Percentiles rank a stretch among this genome's conserved stretches.
These are phyloP conservation scores for Catharanthus roseus DNA, from an alignment of 257 asterid species.

Conservation along the genomic window DNA sequence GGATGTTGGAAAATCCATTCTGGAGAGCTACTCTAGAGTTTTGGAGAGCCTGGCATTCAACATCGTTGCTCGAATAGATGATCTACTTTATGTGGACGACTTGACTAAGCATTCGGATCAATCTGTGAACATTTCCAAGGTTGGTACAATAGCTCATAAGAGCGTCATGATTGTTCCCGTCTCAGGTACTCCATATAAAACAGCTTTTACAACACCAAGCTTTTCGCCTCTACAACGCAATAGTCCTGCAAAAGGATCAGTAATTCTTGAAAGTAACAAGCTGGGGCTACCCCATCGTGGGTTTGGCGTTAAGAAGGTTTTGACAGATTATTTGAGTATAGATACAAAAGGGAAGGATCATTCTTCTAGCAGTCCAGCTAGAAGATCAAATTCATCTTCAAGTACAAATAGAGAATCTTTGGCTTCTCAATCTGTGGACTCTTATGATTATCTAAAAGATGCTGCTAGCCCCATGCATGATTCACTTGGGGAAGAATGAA, in stretches of 20 bases:
- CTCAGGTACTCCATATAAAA: slow-evolving; percentile 32
- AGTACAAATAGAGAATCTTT: slow-evolving; percentile 34
- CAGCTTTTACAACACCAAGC: slow-evolving; percentile 47
- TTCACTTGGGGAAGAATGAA: slow-evolving; percentile 25
- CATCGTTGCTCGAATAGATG: slow-evolving; percentile 65
- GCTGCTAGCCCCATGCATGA: slow-evolving; percentile 25
- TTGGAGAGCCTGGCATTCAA: slow-evolving; percentile 84
- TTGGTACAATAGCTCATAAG: slow-evolving; percentile 40
- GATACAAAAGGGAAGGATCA: slow-evolving; percentile 44
- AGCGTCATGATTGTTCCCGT: slow-evolving; percentile 29
- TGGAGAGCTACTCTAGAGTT: slow-evolving; percentile 84
- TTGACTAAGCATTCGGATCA: slow-evolving; percentile 69
- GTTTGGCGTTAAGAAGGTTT: slow-evolving; percentile 54
- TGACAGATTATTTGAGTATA: slow-evolving; percentile 60
- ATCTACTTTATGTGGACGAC: slow-evolving; percentile 66
- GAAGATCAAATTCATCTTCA: slow-evolving; percentile 39
- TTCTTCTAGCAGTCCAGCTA: slow-evolving; percentile 17
- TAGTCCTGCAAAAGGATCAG: slow-evolving; percentile 35
- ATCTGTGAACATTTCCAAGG: slow-evolving; percentile 47
- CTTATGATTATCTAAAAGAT: slow-evolving; percentile 31
- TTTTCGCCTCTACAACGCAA: slow-evolving; percentile 40
- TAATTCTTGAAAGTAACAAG: slow-evolving; percentile 22
- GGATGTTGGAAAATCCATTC: slow-evolving; percentile 77
- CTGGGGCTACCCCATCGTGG: slow-evolving; percentile 39
- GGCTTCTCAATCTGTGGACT: slow-evolving; percentile 37